Evolutionary conservation across 2,329 filamentous ascomycete species (phyloP).

Genomic region (Xylariomycetidae sp.): DNA sequence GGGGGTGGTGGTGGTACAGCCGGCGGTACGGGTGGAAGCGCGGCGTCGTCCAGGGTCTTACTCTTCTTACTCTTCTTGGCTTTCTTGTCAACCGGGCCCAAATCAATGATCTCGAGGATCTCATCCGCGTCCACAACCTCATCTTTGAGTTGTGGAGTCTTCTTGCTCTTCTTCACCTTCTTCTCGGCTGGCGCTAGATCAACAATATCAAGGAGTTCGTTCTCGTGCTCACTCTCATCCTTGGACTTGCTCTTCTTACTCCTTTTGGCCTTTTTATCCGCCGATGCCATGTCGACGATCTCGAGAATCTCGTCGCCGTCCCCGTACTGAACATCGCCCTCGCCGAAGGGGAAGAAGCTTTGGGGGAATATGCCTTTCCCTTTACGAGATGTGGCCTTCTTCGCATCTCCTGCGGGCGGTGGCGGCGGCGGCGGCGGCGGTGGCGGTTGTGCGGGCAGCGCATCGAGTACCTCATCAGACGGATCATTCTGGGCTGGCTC

Average conservation of each 20-base stretch:
- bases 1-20: constrained; percentile 39
- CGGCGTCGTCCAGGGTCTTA: constrained; percentile 28
- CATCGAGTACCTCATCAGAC: constrained; percentile 28
- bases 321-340: constrained; percentile 8
- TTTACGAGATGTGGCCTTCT: constrained; percentile 34
- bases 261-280: constrained; percentile 25
- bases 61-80: constrained; percentile 25
- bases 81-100: constrained; percentile 33
- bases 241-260: constrained; percentile 28
- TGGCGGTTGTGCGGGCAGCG: constrained; percentile 31
- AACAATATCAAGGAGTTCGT: constrained; percentile 10
- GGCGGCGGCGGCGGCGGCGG: constrained; percentile 32
- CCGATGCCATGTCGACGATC: constrained; percentile 41
- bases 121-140: constrained; percentile 24
- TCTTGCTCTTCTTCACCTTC: constrained; percentile 36
- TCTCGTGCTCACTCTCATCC: constrained; percentile 12
- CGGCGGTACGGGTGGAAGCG: constrained; percentile 16
- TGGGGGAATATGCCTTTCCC: constrained; percentile 29
- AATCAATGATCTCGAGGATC: constrained; percentile 45
- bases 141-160: constrained; percentile 1
- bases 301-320: constrained; percentile 39
- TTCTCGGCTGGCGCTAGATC: constrained; percentile 18
- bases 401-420: constrained; percentile 33
- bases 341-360: constrained; percentile 26
- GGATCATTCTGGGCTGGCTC: constrained; percentile 37